Percentiles rank a stretch among this genome's conserved stretches.
Evolutionary conservation across 371 early-diverging fungal species (phyloP).

Genomic region (Umbelopsis sp.): DNA sequence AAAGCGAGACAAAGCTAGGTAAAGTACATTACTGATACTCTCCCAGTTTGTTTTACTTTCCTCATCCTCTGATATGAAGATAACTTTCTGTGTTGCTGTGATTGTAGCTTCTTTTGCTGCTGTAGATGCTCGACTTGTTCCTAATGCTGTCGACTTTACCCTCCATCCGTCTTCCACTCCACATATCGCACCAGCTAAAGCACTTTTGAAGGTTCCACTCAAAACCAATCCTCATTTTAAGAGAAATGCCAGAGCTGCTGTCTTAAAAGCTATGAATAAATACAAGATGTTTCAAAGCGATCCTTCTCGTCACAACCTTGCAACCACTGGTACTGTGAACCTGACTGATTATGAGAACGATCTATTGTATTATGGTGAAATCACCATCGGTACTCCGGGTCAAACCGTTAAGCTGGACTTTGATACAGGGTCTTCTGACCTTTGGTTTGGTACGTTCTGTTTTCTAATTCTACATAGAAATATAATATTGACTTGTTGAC

Average conservation of each 20-base stretch:
- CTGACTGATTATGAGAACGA: constrained; percentile 29
- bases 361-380: constrained; percentile 59
- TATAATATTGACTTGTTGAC: too few relatives aligned
- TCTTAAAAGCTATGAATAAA: constrained; percentile 26
- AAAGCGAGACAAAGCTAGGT: background rate
- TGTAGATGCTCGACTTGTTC: constrained; percentile 18
- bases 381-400: constrained; percentile 67
- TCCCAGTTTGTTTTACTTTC: background rate
- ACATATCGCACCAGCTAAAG: constrained; percentile 19
- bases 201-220: constrained; percentile 23
- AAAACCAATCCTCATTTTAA: constrained; percentile 22
- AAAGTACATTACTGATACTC: too few relatives aligned
- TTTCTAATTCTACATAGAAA: too few relatives aligned
- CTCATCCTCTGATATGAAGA: constrained; percentile 15
- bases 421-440: constrained; percentile 73
- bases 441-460: constrained; percentile 52
- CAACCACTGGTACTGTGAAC: constrained; percentile 23
- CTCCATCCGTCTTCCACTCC: constrained; percentile 15
- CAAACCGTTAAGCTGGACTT: constrained; percentile 69
- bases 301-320: constrained; percentile 6
- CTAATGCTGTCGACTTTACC: background rate
- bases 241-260: constrained; percentile 23
- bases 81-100: constrained; percentile 14
- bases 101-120: constrained; percentile 3
- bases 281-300: constrained; percentile 21